Evolutionary conservation across 257 asterid genomes (phyloP).

Genomic region (Ajuga chamaepitys): DNA sequence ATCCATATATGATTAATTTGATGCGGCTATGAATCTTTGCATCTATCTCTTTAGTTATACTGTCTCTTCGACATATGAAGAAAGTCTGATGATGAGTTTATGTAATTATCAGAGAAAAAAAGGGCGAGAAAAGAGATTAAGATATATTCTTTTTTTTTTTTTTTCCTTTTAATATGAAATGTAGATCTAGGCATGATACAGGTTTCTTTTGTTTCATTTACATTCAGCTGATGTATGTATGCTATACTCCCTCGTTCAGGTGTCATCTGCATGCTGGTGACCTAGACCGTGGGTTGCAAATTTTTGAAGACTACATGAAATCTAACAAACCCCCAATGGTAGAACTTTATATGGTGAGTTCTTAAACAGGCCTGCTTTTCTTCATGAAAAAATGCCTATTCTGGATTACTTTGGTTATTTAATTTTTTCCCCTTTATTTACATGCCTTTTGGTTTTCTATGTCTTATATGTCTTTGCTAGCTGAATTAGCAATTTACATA

Average conservation of each 20-base stretch:
- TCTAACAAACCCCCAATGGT: slow-evolving; percentile 42
- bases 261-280: slow-evolving; percentile 74
- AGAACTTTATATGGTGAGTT: slow-evolving; percentile 71
- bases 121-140: too few species aligned
- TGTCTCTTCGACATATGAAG: neutral
- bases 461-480: neutral
- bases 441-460: neutral
- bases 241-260: slow-evolving; percentile 34
- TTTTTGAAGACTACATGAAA: slow-evolving; percentile 69
- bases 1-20: neutral
- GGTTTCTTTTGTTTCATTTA: slow-evolving; percentile 3
- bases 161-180: neutral
- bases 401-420: neutral
- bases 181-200: neutral
- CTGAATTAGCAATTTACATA: neutral
- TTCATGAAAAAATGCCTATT: neutral
- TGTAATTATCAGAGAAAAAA: too few species aligned
- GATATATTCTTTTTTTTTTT: too few species aligned
- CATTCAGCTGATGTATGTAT: neutral
- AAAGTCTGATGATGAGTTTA: neutral
- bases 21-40: neutral
- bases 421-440: neutral
- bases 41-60: neutral
- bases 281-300: slow-evolving; percentile 58
- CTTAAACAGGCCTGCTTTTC: slow-evolving; percentile 12